Evolutionary conservation across 352 stramenopile genomes (phyloP).

Genomic region (Lagenidium giganteum): DNA sequence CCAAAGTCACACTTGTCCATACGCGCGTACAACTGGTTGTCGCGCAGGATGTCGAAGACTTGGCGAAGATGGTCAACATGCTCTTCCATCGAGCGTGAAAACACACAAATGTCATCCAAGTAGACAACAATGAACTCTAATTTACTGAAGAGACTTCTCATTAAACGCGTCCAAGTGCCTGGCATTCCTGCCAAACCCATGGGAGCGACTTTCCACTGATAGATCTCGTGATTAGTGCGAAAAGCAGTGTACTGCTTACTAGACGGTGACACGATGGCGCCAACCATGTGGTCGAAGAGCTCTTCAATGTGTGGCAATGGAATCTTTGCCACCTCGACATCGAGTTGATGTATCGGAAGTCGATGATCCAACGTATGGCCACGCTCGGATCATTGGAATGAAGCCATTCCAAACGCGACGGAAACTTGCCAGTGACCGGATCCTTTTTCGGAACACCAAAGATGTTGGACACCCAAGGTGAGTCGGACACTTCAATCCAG

Average conservation of each 20-base stretch:
- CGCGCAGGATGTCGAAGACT: too few relatives aligned
- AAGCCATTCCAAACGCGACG: constrained; percentile 9
- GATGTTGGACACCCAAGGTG: constrained; percentile 14
- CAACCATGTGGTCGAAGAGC: too few relatives aligned
- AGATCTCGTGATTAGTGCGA: constrained; percentile 2
- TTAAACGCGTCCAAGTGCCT: constrained; percentile 5
- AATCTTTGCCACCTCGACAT: too few relatives aligned
- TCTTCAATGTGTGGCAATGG: too few relatives aligned
- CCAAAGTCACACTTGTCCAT: constrained; percentile 5
- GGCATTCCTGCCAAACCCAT: constrained; percentile 5
- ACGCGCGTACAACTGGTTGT: constrained; percentile 5
- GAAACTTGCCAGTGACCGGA: constrained; percentile 6
- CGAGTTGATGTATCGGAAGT: too few relatives aligned
- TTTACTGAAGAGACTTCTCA: constrained; percentile 6
- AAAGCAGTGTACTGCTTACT: constrained; percentile 1
- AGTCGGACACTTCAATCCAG: constrained; percentile 17
- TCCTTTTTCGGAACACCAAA: constrained; percentile 18
- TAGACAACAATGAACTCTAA: constrained; percentile 4
- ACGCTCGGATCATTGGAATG: too few relatives aligned
- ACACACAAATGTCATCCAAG: constrained; percentile 5
- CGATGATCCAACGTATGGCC: too few relatives aligned
- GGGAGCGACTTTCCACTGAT: constrained; percentile 3
- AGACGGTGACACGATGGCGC: too few relatives aligned
- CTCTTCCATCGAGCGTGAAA: neutral
- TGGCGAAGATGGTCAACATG: constrained; percentile 1